Conservation (phyloP, 768 basidiomycete species). For the Scleroderma citrinum region DNA sequence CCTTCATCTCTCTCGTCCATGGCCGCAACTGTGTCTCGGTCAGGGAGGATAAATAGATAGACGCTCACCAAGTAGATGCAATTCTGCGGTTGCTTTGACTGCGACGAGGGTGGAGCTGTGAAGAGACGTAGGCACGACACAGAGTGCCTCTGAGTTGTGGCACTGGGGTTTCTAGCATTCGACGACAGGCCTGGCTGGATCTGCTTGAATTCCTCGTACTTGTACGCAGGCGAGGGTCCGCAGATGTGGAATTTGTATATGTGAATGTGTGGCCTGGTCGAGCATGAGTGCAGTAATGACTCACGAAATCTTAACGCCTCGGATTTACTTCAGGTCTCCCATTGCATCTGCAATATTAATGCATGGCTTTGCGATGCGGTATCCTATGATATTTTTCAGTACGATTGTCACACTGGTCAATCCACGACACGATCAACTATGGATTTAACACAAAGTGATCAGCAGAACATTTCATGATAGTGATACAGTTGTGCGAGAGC, state of each 20-base stretch:
- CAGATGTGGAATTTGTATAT: constrained; percentile 98
- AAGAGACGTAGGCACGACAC: constrained; percentile 65
- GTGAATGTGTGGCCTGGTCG: constrained; percentile 95
- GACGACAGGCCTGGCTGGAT: constrained; percentile 73
- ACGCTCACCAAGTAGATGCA: constrained; percentile 57
- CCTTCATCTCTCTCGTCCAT: constrained; percentile 98
- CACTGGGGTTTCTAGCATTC: constrained; percentile 51
- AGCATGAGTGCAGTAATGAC: too few species aligned
- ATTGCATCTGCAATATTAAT: too few species aligned
- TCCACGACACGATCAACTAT: too few species aligned
- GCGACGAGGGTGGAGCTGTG: constrained; percentile 74
- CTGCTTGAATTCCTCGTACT: constrained; percentile 90
- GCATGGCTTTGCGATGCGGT: too few species aligned
- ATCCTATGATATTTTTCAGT: too few species aligned
- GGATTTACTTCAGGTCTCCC: too few species aligned
- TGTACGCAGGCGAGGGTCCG: constrained; percentile 64
- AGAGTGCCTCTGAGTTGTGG: constrained; percentile 75
- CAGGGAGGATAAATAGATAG: constrained; percentile 66
- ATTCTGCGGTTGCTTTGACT: constrained; percentile 89
- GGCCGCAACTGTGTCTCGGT: constrained; percentile 65
- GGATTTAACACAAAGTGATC: too few species aligned
- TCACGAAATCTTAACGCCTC: too few species aligned
- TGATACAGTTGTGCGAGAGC: too few species aligned
- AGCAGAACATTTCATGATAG: too few species aligned
- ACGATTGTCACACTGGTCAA: too few species aligned